Evolutionary conservation across 2,329 filamentous ascomycete species (phyloP), one percentile per base, ranked within the genome.

Genomic region (Aspergillus neoniger): DNA sequence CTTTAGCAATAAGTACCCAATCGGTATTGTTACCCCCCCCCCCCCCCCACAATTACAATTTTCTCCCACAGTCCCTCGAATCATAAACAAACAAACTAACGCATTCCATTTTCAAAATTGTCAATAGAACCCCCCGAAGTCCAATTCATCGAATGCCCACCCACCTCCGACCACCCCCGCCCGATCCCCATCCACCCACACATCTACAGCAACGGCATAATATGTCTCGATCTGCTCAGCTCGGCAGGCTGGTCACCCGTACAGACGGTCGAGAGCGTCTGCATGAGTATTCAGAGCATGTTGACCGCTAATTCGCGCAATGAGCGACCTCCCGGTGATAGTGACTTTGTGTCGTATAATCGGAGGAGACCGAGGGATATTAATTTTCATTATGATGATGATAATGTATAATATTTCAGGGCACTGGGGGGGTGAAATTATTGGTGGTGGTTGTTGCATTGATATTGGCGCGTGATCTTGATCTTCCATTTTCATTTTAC

Each of bases 281-380:
- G 92, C 81, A 95, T 99, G 86, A 96, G 92, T 76, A 85, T 99
- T 57, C 95, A 99, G 79, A 96, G 92, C 80, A 99, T 99, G 95
- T 79, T 99, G 72, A 97, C 95, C 1, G 92, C 94, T 63, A 99
- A 99, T 76, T 89, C 86, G 10, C 94, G 93, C 79, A 89, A 94
- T 70, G 93, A 98, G 78, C 84, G 95, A 36, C 95, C 95, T 0
- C 89, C 90, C 0, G 95, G 94, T 4, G 92, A 99, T 72, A 91
- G 90, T 58, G 90, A 95, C 10, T 98, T 99, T 71, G 92, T 96
- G 25, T 83, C 86, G 57, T 86, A 86, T 62, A 96, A 97, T 72
- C 86, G 86, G 25, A 85, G 88, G 65, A 83, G 94, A 41, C 92
- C 94, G 49, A 85, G 89, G 68, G 93, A 99, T 76, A 96, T 99